Percentiles rank a stretch among this genome's conserved stretches.
These are phyloP conservation scores for Lumnitzera racemosa DNA, from an alignment of 345 rosid genomes.

Conservation along the genomic window DNA sequence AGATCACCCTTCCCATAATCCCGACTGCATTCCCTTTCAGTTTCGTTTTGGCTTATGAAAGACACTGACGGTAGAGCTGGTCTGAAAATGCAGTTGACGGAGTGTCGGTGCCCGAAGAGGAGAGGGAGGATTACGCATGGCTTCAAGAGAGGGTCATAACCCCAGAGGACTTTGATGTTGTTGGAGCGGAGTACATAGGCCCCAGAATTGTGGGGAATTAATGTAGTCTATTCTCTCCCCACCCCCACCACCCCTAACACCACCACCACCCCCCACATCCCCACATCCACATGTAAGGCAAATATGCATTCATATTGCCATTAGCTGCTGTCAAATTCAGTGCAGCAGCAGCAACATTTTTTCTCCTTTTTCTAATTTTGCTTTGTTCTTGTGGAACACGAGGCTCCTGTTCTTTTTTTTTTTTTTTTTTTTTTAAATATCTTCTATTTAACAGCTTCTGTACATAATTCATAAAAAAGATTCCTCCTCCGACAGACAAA, in stretches of 20 bases:
- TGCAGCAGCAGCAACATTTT: not conserved
- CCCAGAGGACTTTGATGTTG: conserved; percentile 49
- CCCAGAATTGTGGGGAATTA: conserved; percentile 37
- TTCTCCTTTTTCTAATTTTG: not conserved
- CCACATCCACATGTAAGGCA: not conserved
- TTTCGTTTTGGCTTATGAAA: not conserved
- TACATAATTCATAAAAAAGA: conserved; percentile 12
- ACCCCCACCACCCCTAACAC: no score
- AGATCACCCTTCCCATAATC: not conserved
- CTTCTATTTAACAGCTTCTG: conserved; percentile 27
- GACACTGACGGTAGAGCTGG: no score
- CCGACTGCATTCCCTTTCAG: not conserved
- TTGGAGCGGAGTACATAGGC: conserved; percentile 41
- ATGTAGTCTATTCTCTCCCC: not conserved
- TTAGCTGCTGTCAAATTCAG: not conserved
- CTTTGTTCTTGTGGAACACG: conserved; percentile 1
- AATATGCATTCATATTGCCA: not conserved
- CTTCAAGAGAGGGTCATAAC: conserved; percentile 48
- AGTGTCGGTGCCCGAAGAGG: conserved; percentile 39
- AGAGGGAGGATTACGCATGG: conserved; percentile 55
- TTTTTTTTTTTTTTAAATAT: not conserved
- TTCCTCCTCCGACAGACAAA: no score
- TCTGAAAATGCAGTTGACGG: conserved; percentile 27
- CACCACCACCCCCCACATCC: no score
- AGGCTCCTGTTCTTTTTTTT: not conserved